Percentiles rank a stretch among this genome's conserved stretches.
Conservation (phyloP, 106 monocot species). For the Allium fistulosum region DNA sequence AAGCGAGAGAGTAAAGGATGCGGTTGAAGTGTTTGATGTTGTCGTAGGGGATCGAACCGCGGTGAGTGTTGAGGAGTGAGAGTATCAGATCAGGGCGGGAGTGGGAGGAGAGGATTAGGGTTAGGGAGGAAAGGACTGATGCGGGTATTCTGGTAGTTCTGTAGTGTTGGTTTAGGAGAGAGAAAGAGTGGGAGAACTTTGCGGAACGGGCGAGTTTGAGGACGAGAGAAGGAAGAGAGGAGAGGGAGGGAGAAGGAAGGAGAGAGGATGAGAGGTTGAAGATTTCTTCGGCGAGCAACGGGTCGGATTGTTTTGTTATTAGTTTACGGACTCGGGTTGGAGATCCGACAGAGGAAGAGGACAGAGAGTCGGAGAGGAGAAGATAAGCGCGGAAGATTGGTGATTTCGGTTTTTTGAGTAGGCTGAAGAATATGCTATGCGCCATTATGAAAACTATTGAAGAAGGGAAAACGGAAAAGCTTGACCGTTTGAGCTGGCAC, state of each 20-base stretch:
- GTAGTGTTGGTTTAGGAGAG: conserved; percentile 4
- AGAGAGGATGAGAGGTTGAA: conserved; percentile 48
- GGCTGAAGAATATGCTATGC: too few relatives aligned
- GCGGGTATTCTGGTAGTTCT: conserved; percentile 20
- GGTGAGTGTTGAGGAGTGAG: conserved; percentile 18
- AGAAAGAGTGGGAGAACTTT: conserved; percentile 24
- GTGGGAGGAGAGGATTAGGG: conserved; percentile 8
- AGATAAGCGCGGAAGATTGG: neutral
- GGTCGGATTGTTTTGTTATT: conserved; percentile 57
- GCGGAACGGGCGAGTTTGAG: conserved; percentile 36
- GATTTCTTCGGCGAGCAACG: conserved; percentile 73
- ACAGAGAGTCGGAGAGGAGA: neutral
- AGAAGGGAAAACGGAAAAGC: too few relatives aligned
- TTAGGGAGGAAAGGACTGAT: conserved; percentile 11
- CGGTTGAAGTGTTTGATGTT: conserved; percentile 22
- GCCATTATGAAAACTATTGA: too few relatives aligned
- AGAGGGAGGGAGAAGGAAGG: conserved; percentile 29
- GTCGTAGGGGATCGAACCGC: conserved; percentile 12
- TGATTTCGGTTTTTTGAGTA: neutral
- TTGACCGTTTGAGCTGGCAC: too few relatives aligned
- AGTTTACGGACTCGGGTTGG: conserved; percentile 81
- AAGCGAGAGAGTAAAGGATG: conserved; percentile 26
- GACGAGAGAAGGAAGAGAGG: conserved; percentile 30
- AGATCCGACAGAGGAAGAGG: conserved; percentile 6
- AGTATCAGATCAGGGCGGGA: conserved; percentile 15